Base-by-base conservation (phyloP, 2,329 filamentous ascomycete species). In the Scedosporium aurantiacum region DNA sequence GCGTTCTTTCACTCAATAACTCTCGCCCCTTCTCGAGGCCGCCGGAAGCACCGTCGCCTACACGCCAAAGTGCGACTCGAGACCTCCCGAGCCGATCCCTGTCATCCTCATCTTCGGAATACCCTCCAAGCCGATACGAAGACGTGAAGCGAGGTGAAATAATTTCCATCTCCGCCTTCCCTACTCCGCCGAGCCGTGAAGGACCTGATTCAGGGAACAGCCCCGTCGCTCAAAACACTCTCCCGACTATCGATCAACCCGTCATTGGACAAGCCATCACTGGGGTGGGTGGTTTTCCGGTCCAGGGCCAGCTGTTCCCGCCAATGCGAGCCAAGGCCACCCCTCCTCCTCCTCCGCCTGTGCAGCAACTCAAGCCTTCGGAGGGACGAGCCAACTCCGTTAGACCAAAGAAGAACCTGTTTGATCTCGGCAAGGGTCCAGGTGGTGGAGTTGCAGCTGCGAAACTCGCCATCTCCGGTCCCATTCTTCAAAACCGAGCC, bases 401-500 rank as follows among this genome's bases (percentile, higher is more conserved):
- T 2, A 61, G 65, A 23, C 57, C 63, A 7, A 62, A 63, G 21
- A 69, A 73, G 37, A 40, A 52, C 16, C 45, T 61, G 18, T 61
- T 61, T 27, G 40, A 41, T 37, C 41, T 58, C 21, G 37, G 37
- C 16, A 60, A 28, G 40, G 52, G 60, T 7, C 37, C 60, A 21
- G 32, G 23, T 14, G 47, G 47, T 23, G 59, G 45, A 3, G 27
- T 23, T 25, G 54, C 59, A 2, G 69, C 68, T 5, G 74, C 73
- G 6, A 81, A 76, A 62, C 64, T 79, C 18, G 67, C 68, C 4
- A 84, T 84, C 40, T 83, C 81, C 10, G 72, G 74, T 12, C 81
- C 82, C 0, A 74, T 83, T 41, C 65, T 81, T 12, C 70, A 74
- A 63, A 68, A 73, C 18, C 64, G 65, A 57, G 12, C 28, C 18